Percentiles rank a stretch among this genome's conserved stretches.
Conservation (phyloP, 78 protist species). For the Dictyostelium firmibasis region DNA sequence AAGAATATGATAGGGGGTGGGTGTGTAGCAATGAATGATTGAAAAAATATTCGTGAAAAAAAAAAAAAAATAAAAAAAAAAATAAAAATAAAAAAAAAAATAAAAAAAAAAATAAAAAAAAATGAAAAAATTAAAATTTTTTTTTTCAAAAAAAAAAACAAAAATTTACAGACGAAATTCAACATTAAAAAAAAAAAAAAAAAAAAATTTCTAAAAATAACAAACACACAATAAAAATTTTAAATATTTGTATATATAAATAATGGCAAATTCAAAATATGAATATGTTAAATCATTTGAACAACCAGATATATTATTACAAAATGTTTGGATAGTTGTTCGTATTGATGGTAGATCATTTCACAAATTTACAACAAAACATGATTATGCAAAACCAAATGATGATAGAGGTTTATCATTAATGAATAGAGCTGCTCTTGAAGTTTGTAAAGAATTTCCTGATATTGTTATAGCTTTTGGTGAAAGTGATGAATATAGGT, state of each 20-base stretch:
- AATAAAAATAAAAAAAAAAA: background rate
- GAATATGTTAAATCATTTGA: slow-evolving; percentile 94
- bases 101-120: slow-evolving; percentile 9
- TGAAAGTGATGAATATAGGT: slow-evolving; percentile 90
- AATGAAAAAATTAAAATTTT: background rate
- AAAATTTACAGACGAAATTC: background rate
- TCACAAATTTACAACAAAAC: slow-evolving; percentile 83
- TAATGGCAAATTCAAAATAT: slow-evolving; percentile 89
- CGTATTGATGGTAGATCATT: slow-evolving; percentile 93
- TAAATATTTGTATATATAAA: background rate
- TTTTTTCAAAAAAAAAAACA: background rate
- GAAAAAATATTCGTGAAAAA: background rate
- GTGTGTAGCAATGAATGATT: background rate
- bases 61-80: background rate
- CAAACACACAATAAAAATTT: background rate
- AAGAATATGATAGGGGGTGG: background rate
- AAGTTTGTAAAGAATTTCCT: slow-evolving; percentile 77
- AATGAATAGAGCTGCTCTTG: slow-evolving; percentile 88
- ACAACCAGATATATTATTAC: slow-evolving; percentile 70
- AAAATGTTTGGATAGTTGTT: slow-evolving; percentile 90
- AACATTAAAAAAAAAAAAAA: background rate
- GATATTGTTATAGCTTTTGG: slow-evolving; percentile 90
- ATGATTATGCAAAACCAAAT: slow-evolving; percentile 87
- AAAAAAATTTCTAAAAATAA: slow-evolving; percentile 3
- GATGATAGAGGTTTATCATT: slow-evolving; percentile 85